Evolutionary conservation across 176 grass and related monocot species (phyloP).

Genomic region (Cenchrus americanus): DNA sequence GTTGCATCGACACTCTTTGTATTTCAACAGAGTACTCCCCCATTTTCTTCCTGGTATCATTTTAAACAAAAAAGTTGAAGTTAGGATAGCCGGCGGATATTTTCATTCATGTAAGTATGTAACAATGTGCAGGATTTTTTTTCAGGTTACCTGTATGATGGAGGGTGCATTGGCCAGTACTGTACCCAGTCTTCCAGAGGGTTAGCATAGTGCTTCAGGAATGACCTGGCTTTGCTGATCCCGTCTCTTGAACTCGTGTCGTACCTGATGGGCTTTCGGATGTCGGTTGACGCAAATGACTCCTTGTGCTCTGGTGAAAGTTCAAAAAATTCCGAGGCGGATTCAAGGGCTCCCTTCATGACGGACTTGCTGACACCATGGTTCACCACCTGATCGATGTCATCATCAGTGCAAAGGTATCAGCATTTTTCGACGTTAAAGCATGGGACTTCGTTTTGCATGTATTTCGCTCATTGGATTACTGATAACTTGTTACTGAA

Average conservation of each 20-base stretch:
- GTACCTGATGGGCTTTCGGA: constrained; percentile 63
- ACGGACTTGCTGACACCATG: constrained; percentile 62
- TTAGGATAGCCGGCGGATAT: constrained; percentile 8
- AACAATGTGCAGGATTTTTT: not conserved
- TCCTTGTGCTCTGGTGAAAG: constrained; percentile 52
- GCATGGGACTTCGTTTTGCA: not conserved
- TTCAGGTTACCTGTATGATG: constrained; percentile 62
- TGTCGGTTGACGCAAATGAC: constrained; percentile 54
- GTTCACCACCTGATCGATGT: constrained; percentile 66
- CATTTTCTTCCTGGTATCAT: constrained; percentile 60
- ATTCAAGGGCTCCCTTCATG: constrained; percentile 57
- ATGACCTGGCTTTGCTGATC: constrained; percentile 48
- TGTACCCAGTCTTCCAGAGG: constrained; percentile 63
- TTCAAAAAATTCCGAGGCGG: constrained; percentile 64
- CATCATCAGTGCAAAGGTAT: not conserved
- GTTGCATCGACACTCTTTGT: constrained; percentile 49
- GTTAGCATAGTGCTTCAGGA: constrained; percentile 83
- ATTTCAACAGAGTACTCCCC: constrained; percentile 54
- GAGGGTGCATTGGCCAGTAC: constrained; percentile 62
- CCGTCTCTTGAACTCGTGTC: constrained; percentile 49
- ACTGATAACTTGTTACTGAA: not conserved
- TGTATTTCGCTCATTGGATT: not conserved
- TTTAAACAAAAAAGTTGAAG: not conserved
- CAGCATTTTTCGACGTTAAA: not conserved
- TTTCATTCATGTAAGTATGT: not conserved